Conservation (phyloP, 306 rosid species). For the Fragaria iinumae region DNA sequence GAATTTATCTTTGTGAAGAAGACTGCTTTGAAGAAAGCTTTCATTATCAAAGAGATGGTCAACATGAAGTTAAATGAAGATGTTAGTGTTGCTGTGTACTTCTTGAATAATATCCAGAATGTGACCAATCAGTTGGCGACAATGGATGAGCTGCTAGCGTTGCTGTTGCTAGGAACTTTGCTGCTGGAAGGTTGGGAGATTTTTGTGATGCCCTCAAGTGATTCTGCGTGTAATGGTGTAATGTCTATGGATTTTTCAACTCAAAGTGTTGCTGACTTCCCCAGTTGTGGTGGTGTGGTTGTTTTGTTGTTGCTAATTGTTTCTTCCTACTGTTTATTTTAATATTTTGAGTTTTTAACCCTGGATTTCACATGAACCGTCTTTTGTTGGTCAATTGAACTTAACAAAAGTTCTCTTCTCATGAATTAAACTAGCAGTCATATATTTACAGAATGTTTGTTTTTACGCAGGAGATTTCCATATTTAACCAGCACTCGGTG, state of each 20-base stretch:
- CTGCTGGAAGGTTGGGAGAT: no score
- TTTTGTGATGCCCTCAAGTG: no score
- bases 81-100: neutral
- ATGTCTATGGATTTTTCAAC: no score
- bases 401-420: neutral
- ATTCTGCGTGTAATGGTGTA: no score
- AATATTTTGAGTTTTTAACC: neutral
- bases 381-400: neutral
- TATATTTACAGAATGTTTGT: neutral
- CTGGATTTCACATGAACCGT: neutral
- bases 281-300: neutral
- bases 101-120: neutral
- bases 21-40: neutral
- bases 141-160: neutral
- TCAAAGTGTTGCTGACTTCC: no score
- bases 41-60: neutral
- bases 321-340: neutral
- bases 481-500: conserved; percentile 47
- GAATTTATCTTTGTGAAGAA: neutral
- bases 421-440: conserved; percentile 1
- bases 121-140: neutral
- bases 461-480: conserved; percentile 51
- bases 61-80: neutral
- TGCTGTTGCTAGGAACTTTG: no score
- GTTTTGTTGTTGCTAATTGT: neutral